phyloP scores from a whole-genome alignment of 2,329 filamentous ascomycete species.

The Fusarium nurragi region DNA sequence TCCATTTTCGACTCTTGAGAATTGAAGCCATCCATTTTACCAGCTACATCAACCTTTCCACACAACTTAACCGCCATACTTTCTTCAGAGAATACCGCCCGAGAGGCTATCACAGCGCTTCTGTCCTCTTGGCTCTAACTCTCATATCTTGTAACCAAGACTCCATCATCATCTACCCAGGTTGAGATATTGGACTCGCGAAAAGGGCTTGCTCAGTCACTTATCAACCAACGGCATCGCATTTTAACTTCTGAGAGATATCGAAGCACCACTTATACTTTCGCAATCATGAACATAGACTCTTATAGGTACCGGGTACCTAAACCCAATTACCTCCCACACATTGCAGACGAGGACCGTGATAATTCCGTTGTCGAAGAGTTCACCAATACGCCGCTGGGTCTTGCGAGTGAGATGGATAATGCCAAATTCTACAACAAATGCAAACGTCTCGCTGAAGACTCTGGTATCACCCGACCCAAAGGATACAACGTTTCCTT shows the following conservation, averaged over 20 bases:
- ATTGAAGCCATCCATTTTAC: slow-evolving; percentile 29
- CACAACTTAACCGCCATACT: neutral
- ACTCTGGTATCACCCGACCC: slow-evolving; percentile 78
- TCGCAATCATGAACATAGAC: slow-evolving; percentile 51
- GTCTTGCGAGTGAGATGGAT: slow-evolving; percentile 61
- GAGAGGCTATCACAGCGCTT: neutral
- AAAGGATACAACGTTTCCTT: slow-evolving; percentile 93
- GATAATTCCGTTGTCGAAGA: slow-evolving; percentile 63
- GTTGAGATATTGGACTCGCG: neutral
- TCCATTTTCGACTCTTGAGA: slow-evolving; percentile 29
- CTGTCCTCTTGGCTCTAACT: neutral
- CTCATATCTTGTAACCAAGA: neutral
- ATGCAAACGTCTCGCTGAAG: slow-evolving; percentile 64
- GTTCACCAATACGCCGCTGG: slow-evolving; percentile 59
- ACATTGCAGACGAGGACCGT: slow-evolving; percentile 61
- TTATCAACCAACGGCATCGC: slow-evolving; percentile 9
- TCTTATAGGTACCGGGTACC: slow-evolving; percentile 64
- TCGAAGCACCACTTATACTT: slow-evolving; percentile 2
- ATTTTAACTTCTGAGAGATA: neutral
- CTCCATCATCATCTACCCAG: neutral
- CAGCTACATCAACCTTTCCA: slow-evolving; percentile 27
- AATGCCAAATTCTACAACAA: slow-evolving; percentile 67
- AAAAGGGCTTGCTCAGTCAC: slow-evolving; percentile 22
- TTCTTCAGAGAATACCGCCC: neutral
- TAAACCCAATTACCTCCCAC: slow-evolving; percentile 69